These are phyloP conservation scores for Colletotrichum eleusines DNA, from an alignment of 2,329 filamentous ascomycete species.

Conservation along the genomic window DNA sequence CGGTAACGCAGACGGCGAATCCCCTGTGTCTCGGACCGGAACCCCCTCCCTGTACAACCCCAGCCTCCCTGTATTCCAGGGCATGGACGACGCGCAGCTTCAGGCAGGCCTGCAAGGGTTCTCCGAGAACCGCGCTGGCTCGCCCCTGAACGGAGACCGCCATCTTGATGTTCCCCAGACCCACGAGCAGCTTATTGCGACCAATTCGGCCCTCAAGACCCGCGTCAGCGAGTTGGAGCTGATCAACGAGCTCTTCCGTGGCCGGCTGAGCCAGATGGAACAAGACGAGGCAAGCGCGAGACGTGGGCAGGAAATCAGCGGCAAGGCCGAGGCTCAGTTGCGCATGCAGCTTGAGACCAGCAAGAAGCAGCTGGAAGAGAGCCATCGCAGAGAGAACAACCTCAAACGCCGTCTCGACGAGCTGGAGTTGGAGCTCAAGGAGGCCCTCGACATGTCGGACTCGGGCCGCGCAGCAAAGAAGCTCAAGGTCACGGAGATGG, in stretches of 20 bases:
- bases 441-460: conserved; percentile 34
- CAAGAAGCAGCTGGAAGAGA: conserved; percentile 75
- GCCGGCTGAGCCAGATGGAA: conserved; percentile 82
- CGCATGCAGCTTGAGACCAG: conserved; percentile 66
- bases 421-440: conserved; percentile 71
- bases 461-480: conserved; percentile 38
- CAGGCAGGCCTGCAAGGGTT: conserved; percentile 66
- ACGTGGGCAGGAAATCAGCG: conserved; percentile 68
- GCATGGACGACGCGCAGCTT: conserved; percentile 79
- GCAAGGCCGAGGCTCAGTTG: conserved; percentile 67
- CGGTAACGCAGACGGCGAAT: conserved; percentile 80
- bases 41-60: conserved; percentile 82
- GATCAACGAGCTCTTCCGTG: conserved; percentile 87
- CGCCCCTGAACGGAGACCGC: conserved; percentile 69
- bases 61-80: conserved; percentile 83
- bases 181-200: conserved; percentile 82
- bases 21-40: conserved; percentile 82
- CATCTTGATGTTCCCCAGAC: conserved; percentile 79
- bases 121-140: conserved; percentile 63
- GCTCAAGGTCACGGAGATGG: conserved; percentile 34
- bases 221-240: conserved; percentile 95
- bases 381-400: conserved; percentile 81
- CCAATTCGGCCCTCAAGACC: conserved; percentile 91
- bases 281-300: conserved; percentile 78
- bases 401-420: conserved; percentile 87